Evolutionary conservation across 176 grass and related monocot genomes (phyloP).

Genomic region (Zoysia japonica): DNA sequence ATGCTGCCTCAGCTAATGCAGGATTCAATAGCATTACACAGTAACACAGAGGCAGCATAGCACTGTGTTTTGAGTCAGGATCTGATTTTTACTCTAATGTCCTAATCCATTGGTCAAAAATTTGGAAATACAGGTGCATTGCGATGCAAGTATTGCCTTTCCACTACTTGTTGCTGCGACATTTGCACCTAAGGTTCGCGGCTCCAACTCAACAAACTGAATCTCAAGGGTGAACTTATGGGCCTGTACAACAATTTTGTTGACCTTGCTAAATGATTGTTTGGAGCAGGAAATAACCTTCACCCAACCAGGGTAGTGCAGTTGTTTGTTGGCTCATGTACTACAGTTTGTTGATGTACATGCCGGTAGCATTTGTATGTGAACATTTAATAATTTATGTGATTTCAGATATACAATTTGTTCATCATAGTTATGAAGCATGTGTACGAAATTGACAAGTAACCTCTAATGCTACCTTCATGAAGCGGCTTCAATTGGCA

Average conservation of each 20-base stretch:
- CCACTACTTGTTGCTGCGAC: slow-evolving; percentile 75
- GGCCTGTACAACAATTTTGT: neutral
- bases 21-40: neutral
- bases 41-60: neutral
- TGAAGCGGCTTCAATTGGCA: too few species aligned
- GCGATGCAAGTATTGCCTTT: slow-evolving; percentile 84
- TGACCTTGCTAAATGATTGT: slow-evolving; percentile 4
- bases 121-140: slow-evolving; percentile 73
- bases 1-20: neutral
- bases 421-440: too few species aligned
- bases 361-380: too few species aligned
- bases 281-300: neutral
- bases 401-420: neutral
- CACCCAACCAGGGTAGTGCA: neutral
- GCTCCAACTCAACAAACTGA: slow-evolving; percentile 16
- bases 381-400: neutral
- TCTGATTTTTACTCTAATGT: slow-evolving; percentile 7
- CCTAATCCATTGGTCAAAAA: neutral
- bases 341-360: too few species aligned
- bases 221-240: neutral
- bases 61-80: neutral
- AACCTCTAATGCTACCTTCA: neutral
- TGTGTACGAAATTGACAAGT: neutral
- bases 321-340: neutral
- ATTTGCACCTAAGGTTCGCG: slow-evolving; percentile 61